A percentile compares a stretch with the other conserved stretches of the same genome.
These are phyloP conservation scores for Fraxinus dipetala DNA, from an alignment of 305 asterid genomes.

Conservation along the genomic window DNA sequence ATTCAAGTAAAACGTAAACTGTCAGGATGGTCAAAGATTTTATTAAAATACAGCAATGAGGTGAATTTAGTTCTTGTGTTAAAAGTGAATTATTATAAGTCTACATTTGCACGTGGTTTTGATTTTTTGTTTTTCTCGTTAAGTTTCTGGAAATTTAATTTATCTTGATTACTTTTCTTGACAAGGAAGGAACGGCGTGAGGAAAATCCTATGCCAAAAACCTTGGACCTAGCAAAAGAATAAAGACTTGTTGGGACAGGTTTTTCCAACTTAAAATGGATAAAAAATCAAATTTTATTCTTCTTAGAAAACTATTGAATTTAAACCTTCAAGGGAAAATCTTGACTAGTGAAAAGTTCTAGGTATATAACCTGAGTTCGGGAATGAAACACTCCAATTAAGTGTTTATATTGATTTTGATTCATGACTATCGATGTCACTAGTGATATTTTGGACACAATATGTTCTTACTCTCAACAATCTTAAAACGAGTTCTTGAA, in stretches of 20 bases:
- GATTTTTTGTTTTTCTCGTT: too few species aligned
- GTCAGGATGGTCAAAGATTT: too few species aligned
- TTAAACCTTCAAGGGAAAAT: not conserved
- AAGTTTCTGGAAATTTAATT: too few species aligned
- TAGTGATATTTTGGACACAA: not conserved
- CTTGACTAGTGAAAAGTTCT: not conserved
- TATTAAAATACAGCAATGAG: too few species aligned
- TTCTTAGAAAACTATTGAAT: not conserved
- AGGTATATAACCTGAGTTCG: not conserved
- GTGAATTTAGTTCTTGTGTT: not conserved
- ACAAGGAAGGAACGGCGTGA: not conserved
- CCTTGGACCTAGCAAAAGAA: too few species aligned
- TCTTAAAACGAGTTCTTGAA: not conserved
- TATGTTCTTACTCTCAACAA: not conserved
- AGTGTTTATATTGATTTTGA: not conserved
- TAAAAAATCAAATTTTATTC: not conserved
- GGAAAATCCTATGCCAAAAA: not conserved
- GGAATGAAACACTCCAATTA: not conserved
- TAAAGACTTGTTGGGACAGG: too few species aligned
- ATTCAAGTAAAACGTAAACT: not conserved
- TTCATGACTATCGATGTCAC: not conserved
- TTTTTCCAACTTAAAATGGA: not conserved
- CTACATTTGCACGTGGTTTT: not conserved
- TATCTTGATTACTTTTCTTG: not conserved
- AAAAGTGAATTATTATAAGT: not conserved